Conservation (phyloP, 257 asterid genomes). For the Coffea eugenioides region DNA sequence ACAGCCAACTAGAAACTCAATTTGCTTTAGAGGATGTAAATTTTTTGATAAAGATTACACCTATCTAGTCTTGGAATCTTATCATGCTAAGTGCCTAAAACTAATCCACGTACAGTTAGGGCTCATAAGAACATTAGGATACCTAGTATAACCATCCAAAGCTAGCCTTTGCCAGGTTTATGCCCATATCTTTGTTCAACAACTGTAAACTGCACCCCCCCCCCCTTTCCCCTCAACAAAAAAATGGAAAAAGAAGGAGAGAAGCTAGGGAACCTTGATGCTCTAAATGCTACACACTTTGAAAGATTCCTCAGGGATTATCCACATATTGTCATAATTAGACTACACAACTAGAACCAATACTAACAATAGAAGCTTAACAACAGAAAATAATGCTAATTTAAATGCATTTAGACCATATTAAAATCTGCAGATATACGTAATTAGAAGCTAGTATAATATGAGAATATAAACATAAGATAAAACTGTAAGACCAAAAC, state of each 20-base stretch:
- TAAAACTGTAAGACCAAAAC: constrained; percentile 25
- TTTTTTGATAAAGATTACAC: not conserved
- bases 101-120: not conserved
- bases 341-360: not conserved
- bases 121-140: not conserved
- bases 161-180: too few relatives aligned
- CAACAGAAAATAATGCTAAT: not conserved
- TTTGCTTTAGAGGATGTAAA: not conserved
- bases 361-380: not conserved
- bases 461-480: not conserved
- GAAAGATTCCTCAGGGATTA: not conserved
- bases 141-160: not conserved
- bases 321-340: not conserved
- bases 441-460: not conserved
- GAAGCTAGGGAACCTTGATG: too few relatives aligned
- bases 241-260: not conserved
- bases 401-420: not conserved
- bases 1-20: not conserved
- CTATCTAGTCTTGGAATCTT: not conserved
- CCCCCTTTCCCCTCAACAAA: too few relatives aligned
- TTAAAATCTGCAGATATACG: not conserved
- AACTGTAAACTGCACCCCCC: too few relatives aligned
- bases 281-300: too few relatives aligned
- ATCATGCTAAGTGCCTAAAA: not conserved
- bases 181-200: too few relatives aligned